These are phyloP conservation scores for Paxillus involutus DNA, from an alignment of 768 basidiomycete genomes.

Conservation along the genomic window DNA sequence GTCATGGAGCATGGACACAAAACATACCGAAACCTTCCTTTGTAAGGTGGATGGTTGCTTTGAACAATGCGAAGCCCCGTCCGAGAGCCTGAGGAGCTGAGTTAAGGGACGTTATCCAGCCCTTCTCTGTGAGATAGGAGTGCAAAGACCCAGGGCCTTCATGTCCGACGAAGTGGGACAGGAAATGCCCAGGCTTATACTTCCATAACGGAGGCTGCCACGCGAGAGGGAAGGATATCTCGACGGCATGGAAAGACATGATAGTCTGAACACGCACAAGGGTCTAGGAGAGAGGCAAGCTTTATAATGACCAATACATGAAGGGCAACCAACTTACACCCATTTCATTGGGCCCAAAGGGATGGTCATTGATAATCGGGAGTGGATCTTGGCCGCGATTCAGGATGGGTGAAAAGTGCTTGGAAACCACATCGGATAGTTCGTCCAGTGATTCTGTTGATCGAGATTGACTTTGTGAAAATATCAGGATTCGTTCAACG, in stretches of 20 bases:
- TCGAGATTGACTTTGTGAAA: background rate
- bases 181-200: constrained; percentile 72
- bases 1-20: background rate
- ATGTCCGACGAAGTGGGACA: constrained; percentile 85
- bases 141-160: constrained; percentile 91
- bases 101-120: constrained; percentile 79
- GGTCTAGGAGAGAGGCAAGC: constrained; percentile 45
- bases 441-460: constrained; percentile 72
- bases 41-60: constrained; percentile 78
- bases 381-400: constrained; percentile 63
- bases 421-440: constrained; percentile 59
- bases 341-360: constrained; percentile 69
- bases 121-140: constrained; percentile 86
- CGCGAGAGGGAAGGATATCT: constrained; percentile 77
- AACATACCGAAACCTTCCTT: constrained; percentile 79
- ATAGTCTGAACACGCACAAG: constrained; percentile 87
- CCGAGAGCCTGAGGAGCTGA: constrained; percentile 70
- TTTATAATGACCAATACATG: constrained; percentile 5
- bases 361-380: constrained; percentile 69
- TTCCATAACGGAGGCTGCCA: constrained; percentile 74
- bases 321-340: constrained; percentile 50
- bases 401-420: constrained; percentile 67
- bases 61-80: constrained; percentile 88
- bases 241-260: constrained; percentile 81
- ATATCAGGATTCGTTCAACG: background rate